phyloP scores from a whole-genome alignment of 257 asterid genomes.

The Fraxinus cuspidata region DNA sequence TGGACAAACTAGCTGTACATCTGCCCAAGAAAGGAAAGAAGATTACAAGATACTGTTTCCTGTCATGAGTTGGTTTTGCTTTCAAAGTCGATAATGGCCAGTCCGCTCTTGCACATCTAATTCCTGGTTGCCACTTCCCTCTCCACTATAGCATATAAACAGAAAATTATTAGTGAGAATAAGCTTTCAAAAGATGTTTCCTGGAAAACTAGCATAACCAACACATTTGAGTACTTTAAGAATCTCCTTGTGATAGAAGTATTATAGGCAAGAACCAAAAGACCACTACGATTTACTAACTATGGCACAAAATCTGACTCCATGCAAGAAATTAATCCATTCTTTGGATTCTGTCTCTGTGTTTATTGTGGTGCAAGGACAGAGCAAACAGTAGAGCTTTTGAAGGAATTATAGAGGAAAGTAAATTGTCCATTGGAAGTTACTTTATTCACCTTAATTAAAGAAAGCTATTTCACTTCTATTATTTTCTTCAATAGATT shows the following conservation, averaged over 20 bases:
- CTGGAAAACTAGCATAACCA: neutral
- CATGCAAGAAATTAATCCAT: neutral
- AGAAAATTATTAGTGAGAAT: constrained; percentile 26
- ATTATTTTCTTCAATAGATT: neutral
- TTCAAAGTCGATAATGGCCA: constrained; percentile 90
- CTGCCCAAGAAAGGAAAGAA: constrained; percentile 99
- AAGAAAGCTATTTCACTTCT: neutral
- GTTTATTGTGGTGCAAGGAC: neutral
- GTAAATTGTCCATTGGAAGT: neutral
- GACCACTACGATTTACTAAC: neutral
- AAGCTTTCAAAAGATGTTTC: neutral
- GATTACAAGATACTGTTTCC: constrained; percentile 89
- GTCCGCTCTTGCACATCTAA: constrained; percentile 86
- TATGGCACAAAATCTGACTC: neutral
- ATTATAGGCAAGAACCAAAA: constrained; percentile 10
- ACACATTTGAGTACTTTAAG: neutral
- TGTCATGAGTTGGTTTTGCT: constrained; percentile 93
- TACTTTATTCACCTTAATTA: neutral
- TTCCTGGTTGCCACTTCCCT: constrained; percentile 99
- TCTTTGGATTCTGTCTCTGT: neutral
- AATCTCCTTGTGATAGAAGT: neutral
- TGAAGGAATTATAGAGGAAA: neutral
- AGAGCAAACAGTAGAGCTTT: neutral
- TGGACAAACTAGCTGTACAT: constrained; percentile 84
- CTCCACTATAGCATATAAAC: constrained; percentile 69